Evolutionary conservation across 768 basidiomycete genomes (phyloP).

Genomic region (Russula dissimulans): DNA sequence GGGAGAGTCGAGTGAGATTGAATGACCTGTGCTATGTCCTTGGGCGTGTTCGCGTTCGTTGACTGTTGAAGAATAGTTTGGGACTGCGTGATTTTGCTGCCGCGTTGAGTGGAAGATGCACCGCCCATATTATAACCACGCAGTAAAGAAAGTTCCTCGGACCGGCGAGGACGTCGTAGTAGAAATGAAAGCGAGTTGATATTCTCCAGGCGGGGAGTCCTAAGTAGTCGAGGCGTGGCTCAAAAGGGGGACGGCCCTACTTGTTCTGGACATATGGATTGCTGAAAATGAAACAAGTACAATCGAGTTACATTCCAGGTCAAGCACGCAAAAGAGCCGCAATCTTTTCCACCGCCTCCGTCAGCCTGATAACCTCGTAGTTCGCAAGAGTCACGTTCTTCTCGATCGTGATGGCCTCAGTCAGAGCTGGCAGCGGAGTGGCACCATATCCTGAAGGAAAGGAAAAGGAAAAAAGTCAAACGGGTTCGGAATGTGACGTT

Average conservation of each 20-base stretch:
- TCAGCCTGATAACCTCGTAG: conserved; percentile 51
- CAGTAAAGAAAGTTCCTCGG: conserved; percentile 10
- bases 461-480: not conserved
- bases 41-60: conserved; percentile 5
- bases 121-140: conserved; percentile 4
- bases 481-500: not conserved
- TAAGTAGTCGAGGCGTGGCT: not conserved
- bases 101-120: conserved; percentile 15
- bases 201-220: not conserved
- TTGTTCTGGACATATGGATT: not conserved
- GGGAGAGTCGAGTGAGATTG: not conserved
- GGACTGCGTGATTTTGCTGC: conserved; percentile 1
- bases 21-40: conserved; percentile 9
- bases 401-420: conserved; percentile 67
- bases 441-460: conserved; percentile 60
- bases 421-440: conserved; percentile 73
- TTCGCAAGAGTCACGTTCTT: conserved; percentile 51
- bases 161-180: conserved; percentile 14
- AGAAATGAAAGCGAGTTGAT: conserved; percentile 5
- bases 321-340: conserved; percentile 8
- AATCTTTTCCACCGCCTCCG: conserved; percentile 44
- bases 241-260: not conserved
- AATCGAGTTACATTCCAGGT: conserved; percentile 1
- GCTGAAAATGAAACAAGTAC: not conserved
- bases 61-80: conserved; percentile 1